Percentiles rank a stretch among this genome's conserved stretches.
Evolutionary conservation across 2,329 filamentous ascomycete genomes (phyloP).

Genomic region (Leptographium flavum): DNA sequence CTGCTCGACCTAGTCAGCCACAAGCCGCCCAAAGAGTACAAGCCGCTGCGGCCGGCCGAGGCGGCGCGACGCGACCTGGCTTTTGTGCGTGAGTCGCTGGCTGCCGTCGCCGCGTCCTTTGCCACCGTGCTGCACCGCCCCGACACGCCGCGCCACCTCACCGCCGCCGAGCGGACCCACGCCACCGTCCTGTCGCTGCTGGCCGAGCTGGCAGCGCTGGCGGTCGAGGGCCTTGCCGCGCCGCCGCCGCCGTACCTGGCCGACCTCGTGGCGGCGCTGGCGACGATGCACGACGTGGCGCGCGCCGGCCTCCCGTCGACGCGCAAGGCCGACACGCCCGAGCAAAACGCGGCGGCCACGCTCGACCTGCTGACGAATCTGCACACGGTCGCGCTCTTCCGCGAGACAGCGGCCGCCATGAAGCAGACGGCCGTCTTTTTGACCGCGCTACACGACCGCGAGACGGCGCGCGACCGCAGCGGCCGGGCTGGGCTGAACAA

Average conservation of each 20-base stretch:
- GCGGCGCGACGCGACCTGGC: slow-evolving; percentile 26
- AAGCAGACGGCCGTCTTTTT: slow-evolving; percentile 19
- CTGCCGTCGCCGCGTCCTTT: slow-evolving; percentile 27
- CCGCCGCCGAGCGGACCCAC: slow-evolving; percentile 26
- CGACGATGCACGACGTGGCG: slow-evolving; percentile 6
- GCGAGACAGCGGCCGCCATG: slow-evolving; percentile 20
- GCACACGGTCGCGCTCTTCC: slow-evolving; percentile 22
- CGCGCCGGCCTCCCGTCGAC: slow-evolving; percentile 1
- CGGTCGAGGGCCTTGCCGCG: slow-evolving; percentile 10
- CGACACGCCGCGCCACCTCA: slow-evolving; percentile 18
- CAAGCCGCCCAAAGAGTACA: slow-evolving; percentile 35
- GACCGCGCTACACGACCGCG: slow-evolving; percentile 16
- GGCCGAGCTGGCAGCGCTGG: slow-evolving; percentile 14
- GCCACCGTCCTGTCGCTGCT: slow-evolving; percentile 29
- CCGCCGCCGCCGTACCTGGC: not conserved
- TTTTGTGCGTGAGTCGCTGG: slow-evolving; percentile 27
- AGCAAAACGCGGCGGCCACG: slow-evolving; percentile 4
- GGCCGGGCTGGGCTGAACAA: slow-evolving; percentile 19
- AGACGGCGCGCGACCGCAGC: slow-evolving; percentile 18
- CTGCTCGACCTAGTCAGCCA: slow-evolving; percentile 35
- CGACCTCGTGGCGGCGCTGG: not conserved
- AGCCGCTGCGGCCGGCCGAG: slow-evolving; percentile 25
- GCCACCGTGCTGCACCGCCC: slow-evolving; percentile 21
- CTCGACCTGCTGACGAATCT: slow-evolving; percentile 18
- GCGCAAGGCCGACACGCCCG: not conserved